phyloP scores from a whole-genome alignment of 345 rosid species.

The Salix caprea region DNA sequence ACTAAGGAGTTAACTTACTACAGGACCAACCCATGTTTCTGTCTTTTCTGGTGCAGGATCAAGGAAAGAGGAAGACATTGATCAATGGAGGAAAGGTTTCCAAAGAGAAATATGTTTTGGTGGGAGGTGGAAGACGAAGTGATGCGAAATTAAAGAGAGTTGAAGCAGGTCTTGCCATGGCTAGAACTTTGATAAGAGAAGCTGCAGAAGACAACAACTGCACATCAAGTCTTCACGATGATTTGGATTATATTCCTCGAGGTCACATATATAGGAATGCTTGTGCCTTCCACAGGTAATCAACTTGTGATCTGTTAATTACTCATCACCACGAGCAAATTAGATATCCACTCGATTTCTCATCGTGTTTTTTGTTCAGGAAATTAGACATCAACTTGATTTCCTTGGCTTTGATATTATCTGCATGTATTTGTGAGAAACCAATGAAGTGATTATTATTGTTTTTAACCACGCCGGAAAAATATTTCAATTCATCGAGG shows the following conservation, averaged over 20 bases:
- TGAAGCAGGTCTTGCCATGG: constrained; percentile 44
- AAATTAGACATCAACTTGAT: too few relatives aligned
- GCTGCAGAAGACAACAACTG: constrained; percentile 20
- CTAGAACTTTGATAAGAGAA: constrained; percentile 48
- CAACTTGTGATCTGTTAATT: background rate
- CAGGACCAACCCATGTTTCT: too few relatives aligned
- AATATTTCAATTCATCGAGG: too few relatives aligned
- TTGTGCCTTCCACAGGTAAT: constrained; percentile 48
- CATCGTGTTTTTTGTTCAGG: too few relatives aligned
- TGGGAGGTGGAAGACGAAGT: background rate
- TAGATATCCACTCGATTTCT: too few relatives aligned
- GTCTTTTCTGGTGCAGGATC: background rate
- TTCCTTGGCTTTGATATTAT: background rate
- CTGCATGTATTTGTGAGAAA: too few relatives aligned
- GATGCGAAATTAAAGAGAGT: constrained; percentile 28
- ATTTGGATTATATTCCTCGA: constrained; percentile 40
- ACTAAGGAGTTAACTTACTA: too few relatives aligned
- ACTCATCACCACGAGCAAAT: background rate
- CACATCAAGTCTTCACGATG: constrained; percentile 11
- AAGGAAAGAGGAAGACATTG: background rate
- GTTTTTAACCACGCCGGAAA: too few relatives aligned
- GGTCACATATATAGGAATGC: constrained; percentile 48
- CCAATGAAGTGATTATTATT: too few relatives aligned
- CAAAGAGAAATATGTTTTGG: background rate
- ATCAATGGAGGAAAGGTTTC: background rate